Base-by-base conservation (phyloP, 106 monocot genomes). In the Xerophyta viscosa region DNA sequence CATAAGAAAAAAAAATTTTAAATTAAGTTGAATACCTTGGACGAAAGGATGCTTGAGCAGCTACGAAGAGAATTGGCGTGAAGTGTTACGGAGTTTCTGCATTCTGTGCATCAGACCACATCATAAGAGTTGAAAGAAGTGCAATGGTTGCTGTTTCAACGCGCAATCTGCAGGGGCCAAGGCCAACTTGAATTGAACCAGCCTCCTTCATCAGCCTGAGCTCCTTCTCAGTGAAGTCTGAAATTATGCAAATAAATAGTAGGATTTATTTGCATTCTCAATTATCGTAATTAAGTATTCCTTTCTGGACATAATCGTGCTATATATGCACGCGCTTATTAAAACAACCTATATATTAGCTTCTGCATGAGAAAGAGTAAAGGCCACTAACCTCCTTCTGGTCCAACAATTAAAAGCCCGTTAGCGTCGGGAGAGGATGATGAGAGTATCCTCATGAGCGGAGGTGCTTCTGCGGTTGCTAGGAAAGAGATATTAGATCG, bases 181-280 rank as follows among this genome's bases (percentile, higher is more conserved):
- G 78, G 48, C 96, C 89, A 43, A 89, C 71, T 41, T 64, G 54
- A 18, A 55, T 74, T 17, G 82, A 78, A 26, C 96, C 96, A 11
- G 68, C 78, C 60, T 68, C 66, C 24, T 41, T 82, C 76, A 89
- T 60, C 42, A 76, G 45, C 58, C 71, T 66, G 43, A 82, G 47
- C 69, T 98, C 96, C 59, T 89, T 78, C 61, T 71, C 76, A 1
- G 89, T 85, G 72, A 98, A 98, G 56, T 89, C 96, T 98, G 58
- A 24, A 44, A 48, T 13, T 43, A 42, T 29, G 2, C 25, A 13
- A 17, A 24, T 24, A 8, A 27, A 52, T 39, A n/a, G 6, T 31
- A 42, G 30, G 54, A 36, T 36, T 36, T 36, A 36, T 36, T 36
- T 36, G 33, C 11, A 36, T n/a, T n/a, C n/a, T n/a, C n/a, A n/a